Base-by-base conservation (phyloP, 441 rosid genomes). In the Pelargonium myrrhifolium region DNA sequence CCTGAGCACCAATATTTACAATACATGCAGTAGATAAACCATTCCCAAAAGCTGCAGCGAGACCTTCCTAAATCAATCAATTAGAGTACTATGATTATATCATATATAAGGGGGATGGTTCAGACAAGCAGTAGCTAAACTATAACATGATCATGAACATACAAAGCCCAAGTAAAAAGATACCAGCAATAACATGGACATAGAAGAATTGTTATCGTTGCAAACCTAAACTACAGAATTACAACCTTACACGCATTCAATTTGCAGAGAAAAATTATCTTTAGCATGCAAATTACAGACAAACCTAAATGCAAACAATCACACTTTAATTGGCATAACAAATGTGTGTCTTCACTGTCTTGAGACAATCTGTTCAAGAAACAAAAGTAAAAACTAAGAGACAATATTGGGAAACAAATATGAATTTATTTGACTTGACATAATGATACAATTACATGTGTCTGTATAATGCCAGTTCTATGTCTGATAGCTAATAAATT, bases 21-120 rank as follows among this genome's bases (percentile, higher is more conserved):
- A 95, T 80, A 74, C 99, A 95, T 53, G 97, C 92, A 6, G 95
- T 92, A 6, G 96, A 83, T 71, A 92, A 80, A 60, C 98, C 98
- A 64, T 92, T 95, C 67, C 99, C 98, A 82, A 95, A 95, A 73
- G 83, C 87, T 65, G 98, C 93, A 65, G 99, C 89, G 71, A 95
- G 84, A 65, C 96, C 97, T 87, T 90, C 98, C 96, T 89, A 83
- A 59, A 47, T 53, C 15, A 62, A 68, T 62, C 55, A 68, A 51
- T 35, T 70, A 75, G 28, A 67, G 74, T 2, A 62, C 65, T 17
- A 53, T 53, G 59, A 51, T 20, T 51, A 51, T 7, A 15, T 59
- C 65, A 79, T 64, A 51, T 40, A 42, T 14, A 61, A 72, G 64
- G 58, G 43, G 51, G 62, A 65, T 40, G 45, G 12, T 40, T 40